Evolutionary conservation across 1,284 basidiomycete species (phyloP), one percentile per base, ranked within the genome.

Genomic region (Chondrostereum purpureum): DNA sequence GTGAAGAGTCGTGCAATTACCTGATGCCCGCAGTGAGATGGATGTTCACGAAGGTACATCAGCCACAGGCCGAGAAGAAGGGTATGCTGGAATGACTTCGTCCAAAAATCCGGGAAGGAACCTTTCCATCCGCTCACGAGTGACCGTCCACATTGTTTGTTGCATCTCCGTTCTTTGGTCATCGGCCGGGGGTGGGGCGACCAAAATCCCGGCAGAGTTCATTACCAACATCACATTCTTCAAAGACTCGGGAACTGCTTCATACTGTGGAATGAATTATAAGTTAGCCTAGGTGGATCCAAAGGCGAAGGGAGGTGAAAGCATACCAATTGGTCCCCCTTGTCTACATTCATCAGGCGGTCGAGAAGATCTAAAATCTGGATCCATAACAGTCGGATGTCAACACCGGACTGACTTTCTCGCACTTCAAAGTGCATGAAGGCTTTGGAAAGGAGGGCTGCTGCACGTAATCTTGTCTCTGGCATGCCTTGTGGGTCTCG

Each of bases 151-250:
- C 35, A 96, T 65, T 0, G 79, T 81, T 47, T 74, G 75, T 56
- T 93, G 90, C 43, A 75, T 75, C 39, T 81, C 76, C 41, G 77
- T 74, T 39, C 85, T 76, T 48, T 81, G 72, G 23, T 68, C 63
- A 43, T 75, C 73, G 1, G 60, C 55, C 2, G 65, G 54, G 18
- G 73, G 68, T 5, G 88, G 85, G 1, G 88, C 87, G 3, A 92
- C 73, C 16, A 98, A 77, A 45, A 95, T 80, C 3, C 78, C 77
- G 0, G 85, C 84, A 1, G 92, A 88, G 58, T 94, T 84, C 92
- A 99, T 95, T 37, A 99, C 96, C 42, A 99, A 77, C 18, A 99
- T 67, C 23, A 97, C 89, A 61, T 99, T 99, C 69, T 99, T 99
- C 54, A 99, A 74, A 4, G 92, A 94, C 65, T 99, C 96, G 0